Evolutionary conservation across 805 yeast species (phyloP), one percentile per base, ranked within the genome.

Genomic region (Wickerhamiella qilinensis): DNA sequence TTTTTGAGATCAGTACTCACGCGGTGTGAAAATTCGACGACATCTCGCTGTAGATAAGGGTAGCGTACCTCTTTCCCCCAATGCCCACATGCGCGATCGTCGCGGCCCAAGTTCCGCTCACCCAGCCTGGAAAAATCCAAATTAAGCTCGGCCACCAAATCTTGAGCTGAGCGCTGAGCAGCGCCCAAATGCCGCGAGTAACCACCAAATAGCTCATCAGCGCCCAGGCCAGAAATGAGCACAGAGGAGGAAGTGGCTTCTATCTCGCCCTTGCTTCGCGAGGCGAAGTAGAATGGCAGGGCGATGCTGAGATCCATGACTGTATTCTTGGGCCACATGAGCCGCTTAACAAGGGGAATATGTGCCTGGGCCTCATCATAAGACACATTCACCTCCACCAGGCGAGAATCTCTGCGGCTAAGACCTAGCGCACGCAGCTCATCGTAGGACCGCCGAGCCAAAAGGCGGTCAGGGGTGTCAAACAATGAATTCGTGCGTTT

Each of bases 231-330:
- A 38, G 94, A 82, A 27, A 91, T 62, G 7, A 91, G 56, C 0
- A 91, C 94, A 46, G 73, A 70, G 7, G 84, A 69, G 7, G 58
- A 54, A 16, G 85, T 69, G 12, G 30, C 36, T 19, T 18, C 7
- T 6, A 7, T n/a, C 12, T 40, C 47, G 0, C 78, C 74, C 7
- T 44, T 36, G 7, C 80, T 81, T 43, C 71, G 64, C 2, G 94
- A 69, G 0, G 97, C 96, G 60, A 85, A 91, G 54, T 77, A 85
- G 52, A 91, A 91, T 0, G 99, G 98, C 43, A 88, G 73, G 1
- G 96, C 96, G 37, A 91, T 91, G 1, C 94, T 81, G 18, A 85
- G 59, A 56, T 91, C 99, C 97, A 91, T 91, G 46, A 85, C 97
- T 0, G 95, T 85, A 33, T 71, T 67, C 42, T 75, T 73, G 0